Conservation (phyloP, 768 basidiomycete genomes). For the Sistotremastrum niveocremeum region DNA sequence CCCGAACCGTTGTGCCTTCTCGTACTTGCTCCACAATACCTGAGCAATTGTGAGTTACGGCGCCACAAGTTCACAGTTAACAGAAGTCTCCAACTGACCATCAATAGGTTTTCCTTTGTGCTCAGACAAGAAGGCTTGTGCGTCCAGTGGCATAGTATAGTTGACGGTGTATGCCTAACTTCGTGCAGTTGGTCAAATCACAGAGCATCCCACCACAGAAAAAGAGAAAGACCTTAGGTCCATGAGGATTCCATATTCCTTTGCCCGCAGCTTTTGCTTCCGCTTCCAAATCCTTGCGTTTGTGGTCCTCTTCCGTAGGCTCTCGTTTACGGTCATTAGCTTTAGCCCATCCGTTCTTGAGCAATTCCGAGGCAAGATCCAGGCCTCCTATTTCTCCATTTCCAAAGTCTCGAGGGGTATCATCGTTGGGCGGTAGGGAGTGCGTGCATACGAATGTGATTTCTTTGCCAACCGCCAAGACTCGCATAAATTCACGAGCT, state of each 20-base stretch:
- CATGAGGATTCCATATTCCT: slow-evolving; percentile 80
- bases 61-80: not conserved
- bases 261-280: slow-evolving; percentile 63
- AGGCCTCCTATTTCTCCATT: slow-evolving; percentile 56
- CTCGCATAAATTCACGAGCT: slow-evolving; percentile 82
- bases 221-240: slow-evolving; percentile 38
- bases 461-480: slow-evolving; percentile 80
- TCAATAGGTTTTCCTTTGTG: slow-evolving; percentile 89
- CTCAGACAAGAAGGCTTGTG: slow-evolving; percentile 76
- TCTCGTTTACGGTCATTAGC: slow-evolving; percentile 81
- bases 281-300: slow-evolving; percentile 57
- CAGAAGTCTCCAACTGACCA: slow-evolving; percentile 30
- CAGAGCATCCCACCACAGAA: slow-evolving; percentile 2
- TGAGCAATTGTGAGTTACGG: slow-evolving; percentile 14
- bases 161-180: slow-evolving; percentile 56
- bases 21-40: slow-evolving; percentile 90
- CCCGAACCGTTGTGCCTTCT: slow-evolving; percentile 83
- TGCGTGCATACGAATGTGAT: slow-evolving; percentile 75
- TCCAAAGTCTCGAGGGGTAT: slow-evolving; percentile 68
- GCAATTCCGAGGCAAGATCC: slow-evolving; percentile 63
- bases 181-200: not conserved
- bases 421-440: slow-evolving; percentile 63
- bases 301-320: slow-evolving; percentile 62
- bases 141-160: slow-evolving; percentile 81
- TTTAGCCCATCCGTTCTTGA: slow-evolving; percentile 87